These are phyloP conservation scores for Phascolomyces articulosus DNA, from an alignment of 371 early-diverging fungal genomes.

Conservation along the genomic window DNA sequence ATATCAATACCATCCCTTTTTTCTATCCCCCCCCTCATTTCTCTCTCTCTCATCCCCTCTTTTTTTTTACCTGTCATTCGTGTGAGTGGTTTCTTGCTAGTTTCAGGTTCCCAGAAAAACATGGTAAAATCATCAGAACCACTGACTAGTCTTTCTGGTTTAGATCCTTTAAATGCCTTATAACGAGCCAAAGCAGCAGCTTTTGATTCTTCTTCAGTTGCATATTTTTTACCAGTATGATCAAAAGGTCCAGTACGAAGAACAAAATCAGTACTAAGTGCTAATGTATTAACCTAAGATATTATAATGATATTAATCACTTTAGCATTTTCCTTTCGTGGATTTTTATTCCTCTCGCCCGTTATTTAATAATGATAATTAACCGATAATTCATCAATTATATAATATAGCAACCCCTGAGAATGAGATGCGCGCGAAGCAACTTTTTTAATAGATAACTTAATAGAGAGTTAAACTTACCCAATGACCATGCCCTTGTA, in stretches of 20 bases:
- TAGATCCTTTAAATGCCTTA: conserved; percentile 67
- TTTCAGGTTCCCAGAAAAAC: conserved; percentile 91
- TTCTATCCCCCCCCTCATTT: too few species aligned
- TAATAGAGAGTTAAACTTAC: conserved; percentile 49
- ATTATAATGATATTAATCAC: conserved; percentile 43
- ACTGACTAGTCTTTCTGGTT: conserved; percentile 85
- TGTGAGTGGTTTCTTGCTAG: conserved; percentile 83
- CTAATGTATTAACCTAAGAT: conserved; percentile 89
- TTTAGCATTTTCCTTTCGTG: too few species aligned
- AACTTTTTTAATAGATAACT: too few species aligned
- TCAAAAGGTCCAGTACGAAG: conserved; percentile 91
- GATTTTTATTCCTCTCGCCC: too few species aligned
- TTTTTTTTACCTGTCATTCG: conserved; percentile 69
- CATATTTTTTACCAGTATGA: conserved; percentile 72
- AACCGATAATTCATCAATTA: too few species aligned
- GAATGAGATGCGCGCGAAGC: too few species aligned
- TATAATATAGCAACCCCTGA: too few species aligned
- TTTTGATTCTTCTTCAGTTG: conserved; percentile 70
- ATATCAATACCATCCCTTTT: too few species aligned
- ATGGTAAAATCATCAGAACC: conserved; percentile 98
- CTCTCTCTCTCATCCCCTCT: not conserved
- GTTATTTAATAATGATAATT: too few species aligned
- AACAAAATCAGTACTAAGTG: conserved; percentile 89
- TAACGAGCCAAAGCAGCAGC: conserved; percentile 80
- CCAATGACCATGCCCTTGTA: conserved; percentile 92